phyloP scores from a whole-genome alignment of 2,329 filamentous ascomycete genomes.

The Diaporthe sp. region DNA sequence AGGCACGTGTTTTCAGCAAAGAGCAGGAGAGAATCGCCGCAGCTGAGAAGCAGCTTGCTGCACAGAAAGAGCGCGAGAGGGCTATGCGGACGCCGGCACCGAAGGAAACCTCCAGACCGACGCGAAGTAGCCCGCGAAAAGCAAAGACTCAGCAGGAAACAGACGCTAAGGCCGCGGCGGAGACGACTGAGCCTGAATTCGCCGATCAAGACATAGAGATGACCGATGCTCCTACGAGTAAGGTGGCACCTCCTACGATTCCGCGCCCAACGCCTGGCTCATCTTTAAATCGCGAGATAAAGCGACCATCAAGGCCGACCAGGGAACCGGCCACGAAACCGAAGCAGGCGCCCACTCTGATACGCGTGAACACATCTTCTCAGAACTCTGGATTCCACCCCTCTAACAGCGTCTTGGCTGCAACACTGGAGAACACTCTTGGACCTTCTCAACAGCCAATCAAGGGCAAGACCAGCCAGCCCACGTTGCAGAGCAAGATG shows the following conservation, averaged over 20 bases:
- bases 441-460: slow-evolving; percentile 59
- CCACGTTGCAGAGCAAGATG: slow-evolving; percentile 72
- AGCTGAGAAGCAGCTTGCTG: slow-evolving; percentile 64
- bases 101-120: slow-evolving; percentile 60
- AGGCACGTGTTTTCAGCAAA: slow-evolving; percentile 71
- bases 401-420: slow-evolving; percentile 69
- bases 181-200: slow-evolving; percentile 50
- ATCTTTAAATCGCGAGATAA: slow-evolving; percentile 66
- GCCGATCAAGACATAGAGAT: slow-evolving; percentile 67
- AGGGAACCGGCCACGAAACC: slow-evolving; percentile 71
- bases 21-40: slow-evolving; percentile 69
- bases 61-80: slow-evolving; percentile 68
- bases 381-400: slow-evolving; percentile 73
- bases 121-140: slow-evolving; percentile 68
- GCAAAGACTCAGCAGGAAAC: slow-evolving; percentile 50
- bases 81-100: slow-evolving; percentile 48
- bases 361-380: slow-evolving; percentile 77
- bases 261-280: slow-evolving; percentile 65
- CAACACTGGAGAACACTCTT: slow-evolving; percentile 71
- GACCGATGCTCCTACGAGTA: slow-evolving; percentile 66
- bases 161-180: slow-evolving; percentile 51
- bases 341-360: slow-evolving; percentile 79
- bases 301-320: slow-evolving; percentile 73
- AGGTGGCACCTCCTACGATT: slow-evolving; percentile 71
- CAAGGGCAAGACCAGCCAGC: slow-evolving; percentile 77